These are phyloP conservation scores for Penicillium simplicissimum DNA, from an alignment of 495 filamentous ascomycete genomes.

Conservation along the genomic window DNA sequence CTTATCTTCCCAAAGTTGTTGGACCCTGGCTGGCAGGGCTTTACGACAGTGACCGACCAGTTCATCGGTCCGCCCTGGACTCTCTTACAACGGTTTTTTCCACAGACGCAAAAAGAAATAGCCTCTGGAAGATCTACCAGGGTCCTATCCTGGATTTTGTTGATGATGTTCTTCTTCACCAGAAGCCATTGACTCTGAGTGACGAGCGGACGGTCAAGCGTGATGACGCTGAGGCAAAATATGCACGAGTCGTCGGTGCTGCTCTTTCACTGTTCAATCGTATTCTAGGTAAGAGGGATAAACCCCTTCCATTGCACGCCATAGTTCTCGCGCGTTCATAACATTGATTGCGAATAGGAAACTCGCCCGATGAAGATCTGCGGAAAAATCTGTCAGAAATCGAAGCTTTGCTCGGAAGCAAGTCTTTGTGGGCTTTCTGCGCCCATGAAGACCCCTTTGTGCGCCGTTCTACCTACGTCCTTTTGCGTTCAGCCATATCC, in stretches of 20 bases:
- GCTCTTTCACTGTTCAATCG: conserved; percentile 48
- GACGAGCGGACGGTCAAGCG: conserved; percentile 80
- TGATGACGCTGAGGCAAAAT: conserved; percentile 84
- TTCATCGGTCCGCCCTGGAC: conserved; percentile 70
- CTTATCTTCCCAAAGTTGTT: conserved; percentile 70
- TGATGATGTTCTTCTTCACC: conserved; percentile 68
- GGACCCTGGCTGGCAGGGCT: conserved; percentile 86
- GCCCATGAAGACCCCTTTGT: conserved; percentile 67
- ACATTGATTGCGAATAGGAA: conserved; percentile 31
- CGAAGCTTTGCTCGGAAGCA: conserved; percentile 60
- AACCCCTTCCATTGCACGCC: background rate
- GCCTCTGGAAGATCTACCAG: conserved; percentile 77
- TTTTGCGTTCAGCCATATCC: conserved; percentile 61
- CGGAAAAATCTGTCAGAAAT: conserved; percentile 49
- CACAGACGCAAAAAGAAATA: conserved; percentile 72
- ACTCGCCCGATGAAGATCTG: conserved; percentile 49
- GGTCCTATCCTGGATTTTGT: conserved; percentile 76
- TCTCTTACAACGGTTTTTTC: conserved; percentile 72
- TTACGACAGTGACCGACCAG: conserved; percentile 79
- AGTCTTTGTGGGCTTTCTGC: conserved; percentile 75
- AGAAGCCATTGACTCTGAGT: conserved; percentile 78
- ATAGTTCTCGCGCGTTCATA: background rate
- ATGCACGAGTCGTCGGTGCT: conserved; percentile 73
- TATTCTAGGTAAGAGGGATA: conserved; percentile 41
- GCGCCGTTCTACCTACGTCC: conserved; percentile 65